phyloP scores from a whole-genome alignment of 768 basidiomycete species.

The Clitopilus passeckerianus region DNA sequence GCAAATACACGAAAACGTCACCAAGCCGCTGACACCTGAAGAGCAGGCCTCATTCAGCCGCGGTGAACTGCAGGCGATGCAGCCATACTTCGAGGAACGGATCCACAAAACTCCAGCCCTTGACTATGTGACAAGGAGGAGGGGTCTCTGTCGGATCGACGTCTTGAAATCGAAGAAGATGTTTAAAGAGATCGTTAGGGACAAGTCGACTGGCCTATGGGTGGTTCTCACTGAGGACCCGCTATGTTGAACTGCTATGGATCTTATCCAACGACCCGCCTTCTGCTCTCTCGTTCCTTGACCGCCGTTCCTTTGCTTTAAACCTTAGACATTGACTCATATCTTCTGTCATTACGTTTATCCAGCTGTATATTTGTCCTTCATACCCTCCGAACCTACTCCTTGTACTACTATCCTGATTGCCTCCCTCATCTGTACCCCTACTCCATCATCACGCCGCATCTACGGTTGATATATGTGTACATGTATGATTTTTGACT shows the following conservation, averaged over 20 bases:
- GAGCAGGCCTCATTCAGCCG: constrained; percentile 27
- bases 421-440: not conserved
- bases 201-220: constrained; percentile 27
- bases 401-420: not conserved
- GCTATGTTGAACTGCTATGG: not conserved
- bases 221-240: constrained; percentile 15
- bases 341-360: not conserved
- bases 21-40: constrained; percentile 35
- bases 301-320: not conserved
- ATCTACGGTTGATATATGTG: not conserved
- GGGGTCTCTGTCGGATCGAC: constrained; percentile 55
- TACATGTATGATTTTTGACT: not conserved
- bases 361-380: not conserved
- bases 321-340: not conserved
- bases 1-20: constrained; percentile 47
- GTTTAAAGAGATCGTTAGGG: constrained; percentile 46
- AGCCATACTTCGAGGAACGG: constrained; percentile 38
- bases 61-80: constrained; percentile 28
- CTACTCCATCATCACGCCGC: not conserved
- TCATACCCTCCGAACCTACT: not conserved
- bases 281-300: not conserved
- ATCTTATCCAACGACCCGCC: no score
- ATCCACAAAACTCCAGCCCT: constrained; percentile 38
- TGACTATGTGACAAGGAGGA: constrained; percentile 32
- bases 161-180: constrained; percentile 45